Evolutionary conservation across 148 eudicot genomes (phyloP), one percentile per base, ranked within the genome.

Genomic region (Rhododendron williamsianum): DNA sequence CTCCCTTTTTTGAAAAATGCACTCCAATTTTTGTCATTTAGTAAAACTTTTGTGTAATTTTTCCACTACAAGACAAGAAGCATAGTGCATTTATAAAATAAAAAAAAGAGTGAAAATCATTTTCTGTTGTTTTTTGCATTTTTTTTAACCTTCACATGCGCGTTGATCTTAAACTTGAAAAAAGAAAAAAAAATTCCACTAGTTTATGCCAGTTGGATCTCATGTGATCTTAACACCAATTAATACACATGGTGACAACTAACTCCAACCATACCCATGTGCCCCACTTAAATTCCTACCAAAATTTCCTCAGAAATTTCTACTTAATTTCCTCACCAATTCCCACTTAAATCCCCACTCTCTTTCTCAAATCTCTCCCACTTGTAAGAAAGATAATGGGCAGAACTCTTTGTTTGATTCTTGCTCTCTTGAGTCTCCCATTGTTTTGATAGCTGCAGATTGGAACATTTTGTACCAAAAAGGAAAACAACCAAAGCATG

Each of bases 391-490:
- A 43, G 11, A 11, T 19, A 71, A 89, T 89, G 89, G 86, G 82
- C 18, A 89, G 80, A 85, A 27, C 45, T 16, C 58, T 71, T 58
- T 38, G 38, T 45, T 15, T 84, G 41, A 49, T 86, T 9, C 1
- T 86, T 15, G 73, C 87, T 48, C 27, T 82, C 60, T 87, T 86
- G 83, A 33, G 58, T 23, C 76, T 60, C 52, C 45, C 52, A 48
- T 30, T 6, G 86, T 33, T 15, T 13, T 33, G n/a, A 27, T 74
- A 33, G 86, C 81, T 84, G 90, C 86, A 81, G 87, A 90, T 79
- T 90, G 91, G 90, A 90, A 90, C 88, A 90, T 90, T 73, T 27
- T 90, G 84, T 86, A 79, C 54, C 91, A 81, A 10, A 86, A 67
- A 25, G 76, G 67, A 16, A 86, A 78, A 27, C 45, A 58, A 30